Percentiles rank a stretch among this genome's conserved stretches.
These are phyloP conservation scores for Pistacia atlantica DNA, from an alignment of 345 rosid genomes.

Conservation along the genomic window DNA sequence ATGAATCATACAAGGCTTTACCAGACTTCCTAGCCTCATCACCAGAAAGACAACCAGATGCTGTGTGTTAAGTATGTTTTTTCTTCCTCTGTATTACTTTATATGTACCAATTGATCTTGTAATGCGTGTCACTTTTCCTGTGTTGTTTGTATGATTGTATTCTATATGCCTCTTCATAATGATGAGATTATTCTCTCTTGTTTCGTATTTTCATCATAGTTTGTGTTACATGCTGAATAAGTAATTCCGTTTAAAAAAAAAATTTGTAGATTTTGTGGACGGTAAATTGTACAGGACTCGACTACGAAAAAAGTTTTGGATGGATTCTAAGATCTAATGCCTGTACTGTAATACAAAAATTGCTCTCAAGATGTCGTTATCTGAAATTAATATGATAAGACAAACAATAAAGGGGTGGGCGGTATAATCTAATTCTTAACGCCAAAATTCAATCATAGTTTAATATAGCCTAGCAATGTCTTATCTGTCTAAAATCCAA, in stretches of 20 bases:
- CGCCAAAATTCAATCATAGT: too few relatives aligned
- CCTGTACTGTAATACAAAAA: not conserved
- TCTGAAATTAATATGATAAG: not conserved
- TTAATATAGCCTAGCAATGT: too few relatives aligned
- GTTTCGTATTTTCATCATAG: too few relatives aligned
- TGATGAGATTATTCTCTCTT: too few relatives aligned
- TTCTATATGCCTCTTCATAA: not conserved
- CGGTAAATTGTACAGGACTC: too few relatives aligned
- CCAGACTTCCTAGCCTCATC: conserved; percentile 49
- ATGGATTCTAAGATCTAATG: not conserved
- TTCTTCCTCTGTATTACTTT: not conserved
- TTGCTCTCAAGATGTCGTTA: not conserved
- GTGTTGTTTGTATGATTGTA: not conserved
- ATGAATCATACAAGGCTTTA: conserved; percentile 38
- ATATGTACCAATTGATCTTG: not conserved
- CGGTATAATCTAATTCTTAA: too few relatives aligned
- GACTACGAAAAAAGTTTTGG: too few relatives aligned
- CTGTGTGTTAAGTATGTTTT: conserved; percentile 13
- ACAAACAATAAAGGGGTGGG: not conserved
- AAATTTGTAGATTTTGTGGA: too few relatives aligned
- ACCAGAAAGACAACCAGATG: conserved; percentile 56
- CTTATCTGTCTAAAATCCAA: too few relatives aligned
- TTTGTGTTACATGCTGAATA: too few relatives aligned
- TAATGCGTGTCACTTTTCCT: not conserved
- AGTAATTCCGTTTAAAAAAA: too few relatives aligned